Percentiles rank a stretch among this genome's conserved stretches.
phyloP scores from a whole-genome alignment of 2,329 filamentous ascomycete genomes.

The Cladobotryum mycophilum region DNA sequence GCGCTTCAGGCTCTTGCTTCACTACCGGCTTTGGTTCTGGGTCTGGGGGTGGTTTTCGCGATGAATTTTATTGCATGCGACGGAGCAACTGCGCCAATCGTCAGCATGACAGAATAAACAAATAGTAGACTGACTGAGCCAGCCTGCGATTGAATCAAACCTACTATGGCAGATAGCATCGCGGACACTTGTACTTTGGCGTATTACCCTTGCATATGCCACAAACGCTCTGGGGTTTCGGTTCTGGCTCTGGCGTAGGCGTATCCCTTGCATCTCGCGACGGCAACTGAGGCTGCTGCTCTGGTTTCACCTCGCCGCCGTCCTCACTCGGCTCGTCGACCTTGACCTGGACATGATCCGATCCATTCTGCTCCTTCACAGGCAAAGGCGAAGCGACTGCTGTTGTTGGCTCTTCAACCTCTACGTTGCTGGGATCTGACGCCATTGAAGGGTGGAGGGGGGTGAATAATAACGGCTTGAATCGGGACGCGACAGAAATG shows the following conservation, averaged over 20 bases:
- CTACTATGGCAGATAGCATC: conserved; percentile 53
- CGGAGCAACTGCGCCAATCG: conserved; percentile 46
- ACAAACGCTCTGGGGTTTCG: conserved; percentile 29
- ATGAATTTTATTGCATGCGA: conserved; percentile 49
- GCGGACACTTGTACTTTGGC: conserved; percentile 58
- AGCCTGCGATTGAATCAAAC: conserved; percentile 20
- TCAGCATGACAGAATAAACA: conserved; percentile 2
- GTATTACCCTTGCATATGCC: conserved; percentile 45
- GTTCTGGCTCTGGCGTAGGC: background rate
- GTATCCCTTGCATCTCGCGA: background rate
- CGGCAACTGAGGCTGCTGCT: background rate
- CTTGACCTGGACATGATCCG: background rate
- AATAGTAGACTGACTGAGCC: background rate
- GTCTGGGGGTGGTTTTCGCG: conserved; percentile 43
- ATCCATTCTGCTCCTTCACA: background rate
- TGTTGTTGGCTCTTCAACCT: background rate
- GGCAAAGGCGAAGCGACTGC: background rate
- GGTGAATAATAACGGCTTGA: background rate
- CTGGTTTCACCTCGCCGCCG: background rate
- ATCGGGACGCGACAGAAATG: background rate
- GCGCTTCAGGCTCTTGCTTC: background rate
- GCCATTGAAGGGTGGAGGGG: background rate
- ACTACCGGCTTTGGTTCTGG: conserved; percentile 24
- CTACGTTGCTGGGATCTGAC: background rate
- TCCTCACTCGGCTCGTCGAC: background rate